phyloP scores from a whole-genome alignment of 2,329 filamentous ascomycete species.

The Xylaria sp. region DNA sequence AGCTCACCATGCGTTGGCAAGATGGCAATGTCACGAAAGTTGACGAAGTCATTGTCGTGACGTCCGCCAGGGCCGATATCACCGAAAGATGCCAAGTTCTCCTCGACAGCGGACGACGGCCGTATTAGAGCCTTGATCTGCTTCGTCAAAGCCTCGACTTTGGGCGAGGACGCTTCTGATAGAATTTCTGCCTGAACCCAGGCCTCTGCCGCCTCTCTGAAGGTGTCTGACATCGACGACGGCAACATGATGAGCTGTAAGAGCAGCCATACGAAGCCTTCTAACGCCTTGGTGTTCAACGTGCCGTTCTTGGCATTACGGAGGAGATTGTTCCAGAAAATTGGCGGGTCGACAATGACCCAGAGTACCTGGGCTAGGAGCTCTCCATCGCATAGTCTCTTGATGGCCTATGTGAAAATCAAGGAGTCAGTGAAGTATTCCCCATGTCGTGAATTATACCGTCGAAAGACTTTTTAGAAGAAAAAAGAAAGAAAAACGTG shows the following conservation, averaged over 20 bases:
- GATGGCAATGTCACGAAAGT: slow-evolving; percentile 58
- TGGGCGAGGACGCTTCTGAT: not conserved
- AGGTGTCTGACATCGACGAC: not conserved
- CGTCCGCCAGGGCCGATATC: slow-evolving; percentile 5
- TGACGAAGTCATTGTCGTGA: slow-evolving; percentile 65
- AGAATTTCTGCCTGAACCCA: not conserved
- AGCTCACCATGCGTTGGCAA: slow-evolving; percentile 64
- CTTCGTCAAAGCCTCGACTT: not conserved
- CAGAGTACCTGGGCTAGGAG: slow-evolving; percentile 6
- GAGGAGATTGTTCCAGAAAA: slow-evolving; percentile 9
- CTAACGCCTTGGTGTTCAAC: slow-evolving; percentile 3
- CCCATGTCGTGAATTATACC: not conserved
- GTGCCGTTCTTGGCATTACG: not conserved
- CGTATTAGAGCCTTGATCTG: not conserved
- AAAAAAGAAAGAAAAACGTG: not conserved
- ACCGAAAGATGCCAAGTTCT: not conserved
- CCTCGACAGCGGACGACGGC: not conserved
- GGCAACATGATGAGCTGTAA: slow-evolving; percentile 5
- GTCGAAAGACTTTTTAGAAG: not conserved
- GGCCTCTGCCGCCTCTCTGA: slow-evolving; percentile 3
- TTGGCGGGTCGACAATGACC: slow-evolving; percentile 4
- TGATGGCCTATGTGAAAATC: not conserved
- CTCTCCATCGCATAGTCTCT: slow-evolving; percentile 8
- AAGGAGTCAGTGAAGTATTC: not conserved
- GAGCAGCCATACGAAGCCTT: slow-evolving; percentile 8